Evolutionary conservation across 305 asterid genomes (phyloP), one percentile per base, ranked within the genome.

Genomic region (Monarda citriodora): DNA sequence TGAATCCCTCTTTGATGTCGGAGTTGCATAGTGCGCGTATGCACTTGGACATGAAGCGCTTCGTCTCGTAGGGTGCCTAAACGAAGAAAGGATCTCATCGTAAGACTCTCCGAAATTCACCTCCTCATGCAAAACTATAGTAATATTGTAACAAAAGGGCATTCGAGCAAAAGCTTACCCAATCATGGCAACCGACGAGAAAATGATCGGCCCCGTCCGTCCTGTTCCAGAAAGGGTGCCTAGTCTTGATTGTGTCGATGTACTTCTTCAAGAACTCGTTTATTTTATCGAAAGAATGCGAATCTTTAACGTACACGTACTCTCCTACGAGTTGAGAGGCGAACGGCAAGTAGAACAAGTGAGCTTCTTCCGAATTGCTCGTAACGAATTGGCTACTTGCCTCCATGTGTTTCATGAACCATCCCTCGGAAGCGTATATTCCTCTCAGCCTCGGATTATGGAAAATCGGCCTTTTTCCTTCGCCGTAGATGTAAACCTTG

Each of bases 371-470:
- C 1, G 90, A 75, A 66, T 84, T 75, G 5, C 42, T 59, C 4
- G 86, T 77, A 25, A 76, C 32, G 12, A 58, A 80, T n/a, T 55
- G 76, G 32, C 68, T 65, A 50, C 79, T 82, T 51, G 64, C 53
- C 60, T 73, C 49, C 56, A 83, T 51, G 44, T 63, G 81, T 56
- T 84, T 87, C 86, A 87, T 81, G 72, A 91, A 91, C 98, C 98
- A 88, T 42, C 96, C 96, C 68, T 86, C 96, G 2, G 98, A 91
- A 7, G 96, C 81, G 25, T 87, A 87, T 78, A 87, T 79, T 6
- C 96, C 96, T 31, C 50, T 54, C 47, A 87, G 86, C 47, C 60
- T 67, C 53, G 86, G 81, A 3, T 72, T 60, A 60, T 84, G 85
- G 64, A 87, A 84, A 1, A 87, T 72, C 8, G 93, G 96, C 22